Evolutionary conservation across 73 alveolate species (phyloP), one percentile per base, ranked within the genome.

Genomic region (Diophrys appendiculata): DNA sequence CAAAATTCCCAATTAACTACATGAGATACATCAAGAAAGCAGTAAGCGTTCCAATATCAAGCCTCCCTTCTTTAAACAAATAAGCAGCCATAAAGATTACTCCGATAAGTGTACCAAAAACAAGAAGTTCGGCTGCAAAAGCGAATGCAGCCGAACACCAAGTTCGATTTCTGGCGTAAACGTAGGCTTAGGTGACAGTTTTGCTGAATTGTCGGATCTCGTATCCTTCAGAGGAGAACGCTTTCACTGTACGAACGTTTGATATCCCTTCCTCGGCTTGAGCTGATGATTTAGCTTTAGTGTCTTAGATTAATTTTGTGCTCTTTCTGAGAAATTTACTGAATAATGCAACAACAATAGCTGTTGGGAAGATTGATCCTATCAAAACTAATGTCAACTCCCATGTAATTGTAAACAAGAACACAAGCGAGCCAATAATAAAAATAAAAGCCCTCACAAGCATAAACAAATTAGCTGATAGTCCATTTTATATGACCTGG

Each of bases 181-280:
- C 26, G 23, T 43, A 25, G 2, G 28, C 1, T 29, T 52, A 53
- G 64, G 22, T 30, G 43, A 23, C 54, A 1, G 14, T 18, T 26
- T 78, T 72, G 33, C 30, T 56, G 54, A 3, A 68, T 33, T 52
- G 32, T 26, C 23, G 65, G 23, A 3, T 5, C 71, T 81, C 89
- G 33, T 26, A 31, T 29, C 24, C 52, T 27, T 85, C 92, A 29
- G 90, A 89, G 53, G 91, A 77, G 78, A 92, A 92, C 71, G 92
- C 87, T 0, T 92, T 92, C 28, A 92, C 97, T 5, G 97, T 92
- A 56, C 94, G 84, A 34, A 92, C 81, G 88, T 92, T 92, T 74
- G 84, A 27, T 53, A 92, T 53, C 80, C 76, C 43, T 72, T 87
- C 94, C 55, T 87, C 88, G 60, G 90, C 90, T n/a, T n/a, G n/a